phyloP scores from a whole-genome alignment of 495 filamentous ascomycete species.

The Hyaloscypha bicolor region DNA sequence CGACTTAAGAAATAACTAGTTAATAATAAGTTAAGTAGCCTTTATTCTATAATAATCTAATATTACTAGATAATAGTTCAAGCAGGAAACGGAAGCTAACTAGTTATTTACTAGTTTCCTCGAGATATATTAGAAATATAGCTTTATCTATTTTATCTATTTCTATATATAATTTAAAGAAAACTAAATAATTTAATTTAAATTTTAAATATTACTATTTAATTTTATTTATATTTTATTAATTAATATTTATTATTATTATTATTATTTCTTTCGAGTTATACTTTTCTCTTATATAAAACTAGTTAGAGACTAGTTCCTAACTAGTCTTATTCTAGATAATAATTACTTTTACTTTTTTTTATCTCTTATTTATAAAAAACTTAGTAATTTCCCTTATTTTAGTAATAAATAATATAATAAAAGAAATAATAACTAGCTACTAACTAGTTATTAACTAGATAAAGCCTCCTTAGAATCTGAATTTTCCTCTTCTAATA shows the following conservation, averaged over 20 bases:
- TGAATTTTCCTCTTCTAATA: background rate
- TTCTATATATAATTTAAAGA: constrained; percentile 4
- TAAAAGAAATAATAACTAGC: background rate
- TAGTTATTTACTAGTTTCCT: background rate
- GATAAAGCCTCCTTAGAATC: background rate
- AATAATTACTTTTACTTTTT: background rate
- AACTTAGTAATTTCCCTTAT: background rate
- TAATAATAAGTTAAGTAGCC: background rate
- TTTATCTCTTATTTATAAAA: background rate
- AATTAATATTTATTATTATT: constrained; percentile 3
- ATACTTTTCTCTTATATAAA: background rate
- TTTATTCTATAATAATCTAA: background rate
- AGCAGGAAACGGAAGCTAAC: background rate
- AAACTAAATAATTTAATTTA: background rate
- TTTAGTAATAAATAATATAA: background rate
- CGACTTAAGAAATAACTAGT: background rate
- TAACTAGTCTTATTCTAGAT: background rate
- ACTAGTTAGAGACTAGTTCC: background rate
- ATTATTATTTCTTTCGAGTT: background rate
- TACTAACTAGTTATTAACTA: constrained; percentile 4
- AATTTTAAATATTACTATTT: background rate
- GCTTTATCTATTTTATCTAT: background rate
- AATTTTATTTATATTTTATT: background rate
- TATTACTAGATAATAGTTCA: background rate
- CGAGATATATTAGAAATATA: background rate